phyloP scores from a whole-genome alignment of 163 green algal species.

The Chlorella variabilis region DNA sequence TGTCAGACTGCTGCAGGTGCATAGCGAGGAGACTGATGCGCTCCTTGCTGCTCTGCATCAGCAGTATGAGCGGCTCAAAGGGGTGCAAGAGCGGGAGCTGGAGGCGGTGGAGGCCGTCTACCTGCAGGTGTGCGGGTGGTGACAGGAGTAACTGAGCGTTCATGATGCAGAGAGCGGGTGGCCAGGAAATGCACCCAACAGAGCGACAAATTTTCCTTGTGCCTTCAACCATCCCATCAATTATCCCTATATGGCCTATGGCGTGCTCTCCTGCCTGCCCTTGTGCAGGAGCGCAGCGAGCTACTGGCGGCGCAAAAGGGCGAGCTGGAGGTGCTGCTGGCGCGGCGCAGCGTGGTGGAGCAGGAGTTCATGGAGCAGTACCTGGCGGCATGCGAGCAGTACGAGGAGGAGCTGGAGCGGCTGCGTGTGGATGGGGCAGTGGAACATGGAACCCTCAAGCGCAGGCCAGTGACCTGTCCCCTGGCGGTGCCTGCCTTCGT shows the following conservation, averaged over 20 bases:
- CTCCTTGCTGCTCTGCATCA: slow-evolving; percentile 14
- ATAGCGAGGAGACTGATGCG: slow-evolving; percentile 28
- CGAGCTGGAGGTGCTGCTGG: slow-evolving; percentile 30
- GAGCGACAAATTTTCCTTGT: too few species aligned
- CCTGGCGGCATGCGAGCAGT: slow-evolving; percentile 34
- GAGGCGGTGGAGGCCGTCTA: slow-evolving; percentile 36
- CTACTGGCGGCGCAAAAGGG: slow-evolving; percentile 16
- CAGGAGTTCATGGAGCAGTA: slow-evolving; percentile 39
- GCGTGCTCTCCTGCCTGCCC: too few species aligned
- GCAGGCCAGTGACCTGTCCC: neutral
- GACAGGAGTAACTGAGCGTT: neutral
- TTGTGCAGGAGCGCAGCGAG: slow-evolving; percentile 29
- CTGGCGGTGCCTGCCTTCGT: too few species aligned
- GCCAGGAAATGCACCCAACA: too few species aligned
- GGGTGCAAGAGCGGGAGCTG: slow-evolving; percentile 13
- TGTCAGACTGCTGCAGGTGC: slow-evolving; percentile 22
- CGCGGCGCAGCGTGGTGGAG: slow-evolving; percentile 24
- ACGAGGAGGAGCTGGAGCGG: slow-evolving; percentile 32
- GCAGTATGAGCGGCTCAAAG: neutral
- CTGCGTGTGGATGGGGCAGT: neutral
- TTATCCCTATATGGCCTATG: too few species aligned
- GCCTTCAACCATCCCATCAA: too few species aligned
- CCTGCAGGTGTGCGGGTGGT: slow-evolving; percentile 10
- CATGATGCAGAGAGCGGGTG: too few species aligned
- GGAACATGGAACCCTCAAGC: slow-evolving; percentile 25